These are phyloP conservation scores for Tylopilus rubrobrunneus DNA, from an alignment of 768 basidiomycete genomes.

Conservation along the genomic window DNA sequence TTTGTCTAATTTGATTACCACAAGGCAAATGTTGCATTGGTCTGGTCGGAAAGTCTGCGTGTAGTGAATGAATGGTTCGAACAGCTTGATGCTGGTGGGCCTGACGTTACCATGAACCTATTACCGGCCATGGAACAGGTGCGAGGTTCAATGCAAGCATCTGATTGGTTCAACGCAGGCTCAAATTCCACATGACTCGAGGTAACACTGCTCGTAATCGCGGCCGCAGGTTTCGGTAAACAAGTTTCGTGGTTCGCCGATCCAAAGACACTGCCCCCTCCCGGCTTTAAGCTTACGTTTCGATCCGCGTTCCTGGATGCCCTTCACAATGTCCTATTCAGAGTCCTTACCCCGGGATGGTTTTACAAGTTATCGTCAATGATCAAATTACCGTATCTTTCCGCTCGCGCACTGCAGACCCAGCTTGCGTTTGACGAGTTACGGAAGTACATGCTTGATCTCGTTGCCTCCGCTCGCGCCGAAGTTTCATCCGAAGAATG, in stretches of 20 bases:
- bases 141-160: background rate
- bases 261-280: constrained; percentile 17
- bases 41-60: constrained; percentile 43
- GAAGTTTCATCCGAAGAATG: constrained; percentile 31
- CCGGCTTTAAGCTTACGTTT: constrained; percentile 35
- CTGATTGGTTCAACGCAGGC: background rate
- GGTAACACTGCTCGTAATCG: constrained; percentile 37
- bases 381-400: constrained; percentile 35
- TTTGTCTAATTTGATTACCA: background rate
- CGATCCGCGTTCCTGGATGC: constrained; percentile 32
- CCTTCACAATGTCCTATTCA: constrained; percentile 24
- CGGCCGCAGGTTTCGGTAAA: constrained; percentile 41
- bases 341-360: constrained; percentile 32
- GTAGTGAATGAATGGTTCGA: constrained; percentile 41
- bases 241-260: constrained; percentile 34
- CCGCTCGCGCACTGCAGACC: constrained; percentile 27
- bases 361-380: constrained; percentile 23
- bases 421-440: constrained; percentile 36
- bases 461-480: constrained; percentile 37
- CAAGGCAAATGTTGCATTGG: constrained; percentile 45
- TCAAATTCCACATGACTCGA: constrained; percentile 5
- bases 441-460: constrained; percentile 37
- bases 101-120: constrained; percentile 20
- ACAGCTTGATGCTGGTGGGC: constrained; percentile 28
- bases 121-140: constrained; percentile 14